phyloP scores from a whole-genome alignment of 1,284 basidiomycete species.

The Boletus smithii region DNA sequence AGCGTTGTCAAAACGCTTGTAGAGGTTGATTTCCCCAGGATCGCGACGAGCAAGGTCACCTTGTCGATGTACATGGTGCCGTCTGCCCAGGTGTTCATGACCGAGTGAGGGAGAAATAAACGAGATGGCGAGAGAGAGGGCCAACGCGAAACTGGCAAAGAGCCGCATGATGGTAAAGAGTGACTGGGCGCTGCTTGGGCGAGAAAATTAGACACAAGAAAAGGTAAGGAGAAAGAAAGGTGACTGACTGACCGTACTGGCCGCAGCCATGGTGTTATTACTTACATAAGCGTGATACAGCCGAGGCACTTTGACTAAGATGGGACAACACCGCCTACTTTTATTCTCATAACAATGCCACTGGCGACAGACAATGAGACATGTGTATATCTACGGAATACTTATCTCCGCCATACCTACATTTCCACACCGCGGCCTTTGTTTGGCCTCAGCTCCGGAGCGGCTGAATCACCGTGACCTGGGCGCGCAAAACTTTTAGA shows the following conservation, averaged over 20 bases:
- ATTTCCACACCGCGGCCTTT: neutral
- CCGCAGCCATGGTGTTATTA: neutral
- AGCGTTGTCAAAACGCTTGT: slow-evolving; percentile 21
- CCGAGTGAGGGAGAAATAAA: slow-evolving; percentile 19
- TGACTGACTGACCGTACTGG: neutral
- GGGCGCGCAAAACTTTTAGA: slow-evolving; percentile 4
- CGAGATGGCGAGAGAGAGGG: slow-evolving; percentile 19
- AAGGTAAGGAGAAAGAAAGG: neutral
- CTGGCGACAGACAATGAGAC: neutral
- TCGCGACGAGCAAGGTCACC: slow-evolving; percentile 26
- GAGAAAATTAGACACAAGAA: slow-evolving; percentile 7
- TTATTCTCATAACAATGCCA: slow-evolving; percentile 3
- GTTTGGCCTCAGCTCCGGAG: slow-evolving; percentile 20
- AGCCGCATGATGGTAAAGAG: slow-evolving; percentile 30
- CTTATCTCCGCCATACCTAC: neutral
- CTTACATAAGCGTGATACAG: slow-evolving; percentile 11
- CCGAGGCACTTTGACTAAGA: neutral
- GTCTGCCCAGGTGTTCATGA: slow-evolving; percentile 23
- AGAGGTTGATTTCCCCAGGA: slow-evolving; percentile 23
- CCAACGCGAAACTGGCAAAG: slow-evolving; percentile 18
- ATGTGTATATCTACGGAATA: slow-evolving; percentile 7
- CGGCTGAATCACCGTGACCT: slow-evolving; percentile 40
- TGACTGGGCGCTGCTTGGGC: slow-evolving; percentile 10
- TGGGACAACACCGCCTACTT: neutral
- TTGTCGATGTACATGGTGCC: slow-evolving; percentile 25